Evolutionary conservation across 345 rosid species (phyloP).

Genomic region (Diplotaxis tenuifolia): DNA sequence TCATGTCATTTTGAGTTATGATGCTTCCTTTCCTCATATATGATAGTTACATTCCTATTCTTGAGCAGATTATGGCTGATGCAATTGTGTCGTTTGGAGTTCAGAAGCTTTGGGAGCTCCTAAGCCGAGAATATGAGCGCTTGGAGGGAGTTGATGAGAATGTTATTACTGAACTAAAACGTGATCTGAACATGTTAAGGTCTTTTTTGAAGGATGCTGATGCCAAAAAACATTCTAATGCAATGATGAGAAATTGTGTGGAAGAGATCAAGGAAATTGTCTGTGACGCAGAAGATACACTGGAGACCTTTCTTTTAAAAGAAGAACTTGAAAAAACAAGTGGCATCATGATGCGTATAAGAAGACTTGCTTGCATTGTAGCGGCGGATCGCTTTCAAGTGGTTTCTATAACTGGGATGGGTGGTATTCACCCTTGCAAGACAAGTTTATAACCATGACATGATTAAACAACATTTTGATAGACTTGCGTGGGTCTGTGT

Average conservation of each 20-base stretch:
- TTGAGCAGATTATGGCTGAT: background rate
- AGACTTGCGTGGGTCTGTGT: background rate
- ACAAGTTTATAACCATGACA: background rate
- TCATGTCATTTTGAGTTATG: no score
- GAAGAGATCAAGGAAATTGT: background rate
- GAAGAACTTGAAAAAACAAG: background rate
- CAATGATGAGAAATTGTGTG: background rate
- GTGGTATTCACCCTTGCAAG: background rate
- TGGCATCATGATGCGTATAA: background rate
- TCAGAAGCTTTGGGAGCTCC: background rate
- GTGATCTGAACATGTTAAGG: background rate
- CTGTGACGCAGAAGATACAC: background rate
- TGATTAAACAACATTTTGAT: background rate
- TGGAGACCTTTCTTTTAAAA: conserved; percentile 21
- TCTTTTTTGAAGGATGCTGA: no score
- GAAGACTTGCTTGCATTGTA: background rate
- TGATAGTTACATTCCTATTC: no score
- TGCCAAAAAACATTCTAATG: background rate
- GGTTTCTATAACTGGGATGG: conserved; percentile 47
- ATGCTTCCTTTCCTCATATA: no score
- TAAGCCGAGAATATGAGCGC: background rate
- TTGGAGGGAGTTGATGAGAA: background rate
- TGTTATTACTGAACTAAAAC: background rate
- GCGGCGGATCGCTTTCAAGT: background rate
- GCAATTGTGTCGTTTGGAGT: background rate